Evolutionary conservation across 2,329 filamentous ascomycete species (phyloP), one percentile per base, ranked within the genome.

Genomic region (Alternaria sp.): DNA sequence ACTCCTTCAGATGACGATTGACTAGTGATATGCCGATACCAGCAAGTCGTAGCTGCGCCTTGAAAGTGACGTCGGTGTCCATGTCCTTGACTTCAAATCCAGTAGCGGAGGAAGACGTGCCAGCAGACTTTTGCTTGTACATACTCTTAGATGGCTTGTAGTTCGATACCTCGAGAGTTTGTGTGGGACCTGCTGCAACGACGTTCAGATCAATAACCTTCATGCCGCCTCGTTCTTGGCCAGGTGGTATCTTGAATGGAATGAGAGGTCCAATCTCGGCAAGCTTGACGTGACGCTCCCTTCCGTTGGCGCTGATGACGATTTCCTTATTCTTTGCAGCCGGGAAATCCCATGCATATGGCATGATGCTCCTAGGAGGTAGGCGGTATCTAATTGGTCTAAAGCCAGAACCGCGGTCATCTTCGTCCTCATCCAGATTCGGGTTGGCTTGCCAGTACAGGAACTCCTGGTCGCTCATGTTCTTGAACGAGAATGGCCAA

Each of bases 401-500:
- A 92, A 95, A 99, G 4, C 93, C 92, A 54, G 92, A 94, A 58
- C 89, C 83, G 55, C 80, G 85, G 72, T 97, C 92, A 69, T 92
- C 90, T 57, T 94, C 94, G 62, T 97, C 94, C 64, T 98, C 94
- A 62, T 97, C 94, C 10, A 97, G 83, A 70, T 94, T 97, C 5
- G 95, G 95, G 72, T 98, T 90, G 18, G 93, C 92, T 78, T 99
- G 95, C 83, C 91, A 97, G 82, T 99, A 99, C 50, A 94, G 90
- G 79, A 98, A 98, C 75, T 98, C 95, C 25, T 91, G 91, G 73
- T 98, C 94, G 73, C 94, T 98, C 81, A 98, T 95, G 74, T 99
- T 99, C 66, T 95, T 91, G 90, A 99, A 97, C 0, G 94, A 97
- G 81, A 95, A 99, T 0, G 95, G 95, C 95, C 95, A 99, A 75